Percentiles rank a stretch among this genome's conserved stretches.
These are phyloP conservation scores for Fusarium gaditjirri DNA, from an alignment of 2,329 filamentous ascomycete species.

Conservation along the genomic window DNA sequence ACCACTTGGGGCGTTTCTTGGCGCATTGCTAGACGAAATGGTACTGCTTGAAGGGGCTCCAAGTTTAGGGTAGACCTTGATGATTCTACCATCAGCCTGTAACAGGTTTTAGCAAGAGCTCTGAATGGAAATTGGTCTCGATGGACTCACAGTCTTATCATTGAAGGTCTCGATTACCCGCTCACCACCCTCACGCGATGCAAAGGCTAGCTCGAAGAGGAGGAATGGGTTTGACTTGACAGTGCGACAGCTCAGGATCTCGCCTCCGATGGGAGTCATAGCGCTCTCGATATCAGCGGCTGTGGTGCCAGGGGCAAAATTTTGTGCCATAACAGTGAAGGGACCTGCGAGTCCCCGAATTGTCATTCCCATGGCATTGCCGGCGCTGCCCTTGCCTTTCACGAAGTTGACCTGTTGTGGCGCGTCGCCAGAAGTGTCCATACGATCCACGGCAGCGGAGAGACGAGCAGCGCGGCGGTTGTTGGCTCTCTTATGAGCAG, in stretches of 20 bases:
- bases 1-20: conserved; percentile 47
- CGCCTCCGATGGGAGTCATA: conserved; percentile 78
- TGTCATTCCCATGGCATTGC: conserved; percentile 64
- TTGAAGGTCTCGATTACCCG: conserved; percentile 81
- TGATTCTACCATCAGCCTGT: conserved; percentile 77
- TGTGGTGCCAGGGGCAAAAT: conserved; percentile 84
- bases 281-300: conserved; percentile 85
- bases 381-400: conserved; percentile 22
- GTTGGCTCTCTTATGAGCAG: conserved; percentile 31
- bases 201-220: conserved; percentile 81
- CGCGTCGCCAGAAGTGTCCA: conserved; percentile 49
- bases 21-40: conserved; percentile 16
- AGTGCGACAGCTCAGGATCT: conserved; percentile 74
- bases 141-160: conserved; percentile 69
- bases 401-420: conserved; percentile 52
- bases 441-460: conserved; percentile 57
- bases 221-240: conserved; percentile 76
- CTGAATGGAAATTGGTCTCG: neutral
- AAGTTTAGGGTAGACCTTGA: conserved; percentile 78
- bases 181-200: conserved; percentile 77
- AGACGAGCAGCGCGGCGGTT: conserved; percentile 51
- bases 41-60: conserved; percentile 48
- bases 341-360: conserved; percentile 81
- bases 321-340: conserved; percentile 78
- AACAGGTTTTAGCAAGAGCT: neutral